Percentiles rank a stretch among this genome's conserved stretches.
Conservation (phyloP, 176 grass and related monocot genomes). For the Aegilops sharonensis region DNA sequence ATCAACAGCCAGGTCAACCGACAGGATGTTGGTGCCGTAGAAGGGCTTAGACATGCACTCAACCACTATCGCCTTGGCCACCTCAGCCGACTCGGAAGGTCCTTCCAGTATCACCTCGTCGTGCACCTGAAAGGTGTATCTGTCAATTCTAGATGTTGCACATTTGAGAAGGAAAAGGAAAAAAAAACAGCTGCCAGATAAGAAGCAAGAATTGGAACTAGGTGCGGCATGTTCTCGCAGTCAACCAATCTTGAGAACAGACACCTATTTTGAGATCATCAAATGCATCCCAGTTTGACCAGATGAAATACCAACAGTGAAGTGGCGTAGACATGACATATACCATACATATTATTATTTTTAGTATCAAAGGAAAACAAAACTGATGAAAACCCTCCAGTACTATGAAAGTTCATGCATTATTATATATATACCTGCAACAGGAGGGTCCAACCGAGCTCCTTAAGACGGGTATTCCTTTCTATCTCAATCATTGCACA, state of each 20-base stretch:
- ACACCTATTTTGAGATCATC: background rate
- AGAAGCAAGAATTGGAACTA: background rate
- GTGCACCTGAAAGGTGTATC: conserved; percentile 66
- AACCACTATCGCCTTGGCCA: conserved; percentile 81
- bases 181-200: background rate
- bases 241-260: background rate
- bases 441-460: conserved; percentile 83
- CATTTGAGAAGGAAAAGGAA: background rate
- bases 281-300: background rate
- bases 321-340: background rate
- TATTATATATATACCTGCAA: conserved; percentile 67
- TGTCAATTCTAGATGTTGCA: conserved; percentile 10
- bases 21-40: conserved; percentile 67
- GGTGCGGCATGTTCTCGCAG: background rate
- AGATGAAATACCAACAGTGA: background rate
- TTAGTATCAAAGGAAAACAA: background rate
- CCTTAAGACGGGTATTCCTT: conserved; percentile 64
- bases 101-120: conserved; percentile 99
- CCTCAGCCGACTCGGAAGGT: conserved; percentile 78
- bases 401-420: background rate
- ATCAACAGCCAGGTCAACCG: conserved; percentile 87
- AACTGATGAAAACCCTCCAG: background rate
- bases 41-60: conserved; percentile 98
- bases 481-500: conserved; percentile 98
- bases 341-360: background rate